phyloP scores from a whole-genome alignment of 441 rosid genomes.

The Aquilaria agallochum region DNA sequence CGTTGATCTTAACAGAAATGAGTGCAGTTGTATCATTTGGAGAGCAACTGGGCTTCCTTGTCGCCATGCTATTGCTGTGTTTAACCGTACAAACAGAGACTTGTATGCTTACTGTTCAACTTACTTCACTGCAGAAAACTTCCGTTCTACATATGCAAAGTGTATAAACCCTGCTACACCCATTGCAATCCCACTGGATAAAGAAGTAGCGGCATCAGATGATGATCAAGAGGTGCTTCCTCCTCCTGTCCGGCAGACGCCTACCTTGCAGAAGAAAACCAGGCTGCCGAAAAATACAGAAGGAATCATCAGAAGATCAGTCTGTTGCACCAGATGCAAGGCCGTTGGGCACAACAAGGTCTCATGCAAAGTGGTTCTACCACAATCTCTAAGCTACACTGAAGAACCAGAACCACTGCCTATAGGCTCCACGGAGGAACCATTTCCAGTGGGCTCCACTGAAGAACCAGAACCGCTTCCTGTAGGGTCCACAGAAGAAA shows the following conservation, averaged over 20 bases:
- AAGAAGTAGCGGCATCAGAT: slow-evolving; percentile 32
- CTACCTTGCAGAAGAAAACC: slow-evolving; percentile 38
- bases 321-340: slow-evolving; percentile 72
- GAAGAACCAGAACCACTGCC: no score
- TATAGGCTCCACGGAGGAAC: background rate
- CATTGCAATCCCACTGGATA: slow-evolving; percentile 14
- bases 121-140: slow-evolving; percentile 59
- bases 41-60: slow-evolving; percentile 73
- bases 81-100: slow-evolving; percentile 46
- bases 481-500: no score
- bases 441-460: no score
- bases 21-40: slow-evolving; percentile 81
- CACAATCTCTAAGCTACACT: no score
- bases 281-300: slow-evolving; percentile 28
- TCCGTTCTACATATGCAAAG: slow-evolving; percentile 45
- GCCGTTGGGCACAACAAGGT: slow-evolving; percentile 86
- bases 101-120: slow-evolving; percentile 65
- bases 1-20: slow-evolving; percentile 58
- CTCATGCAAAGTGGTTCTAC: slow-evolving; percentile 60
- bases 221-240: slow-evolving; percentile 56
- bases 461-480: no score
- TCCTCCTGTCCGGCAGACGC: slow-evolving; percentile 39
- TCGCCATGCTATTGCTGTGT: slow-evolving; percentile 80
- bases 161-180: slow-evolving; percentile 42
- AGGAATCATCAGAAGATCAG: slow-evolving; percentile 45